Conservation (phyloP, 2,329 filamentous ascomycete genomes). For the Raffaelea ambrosiae region DNA sequence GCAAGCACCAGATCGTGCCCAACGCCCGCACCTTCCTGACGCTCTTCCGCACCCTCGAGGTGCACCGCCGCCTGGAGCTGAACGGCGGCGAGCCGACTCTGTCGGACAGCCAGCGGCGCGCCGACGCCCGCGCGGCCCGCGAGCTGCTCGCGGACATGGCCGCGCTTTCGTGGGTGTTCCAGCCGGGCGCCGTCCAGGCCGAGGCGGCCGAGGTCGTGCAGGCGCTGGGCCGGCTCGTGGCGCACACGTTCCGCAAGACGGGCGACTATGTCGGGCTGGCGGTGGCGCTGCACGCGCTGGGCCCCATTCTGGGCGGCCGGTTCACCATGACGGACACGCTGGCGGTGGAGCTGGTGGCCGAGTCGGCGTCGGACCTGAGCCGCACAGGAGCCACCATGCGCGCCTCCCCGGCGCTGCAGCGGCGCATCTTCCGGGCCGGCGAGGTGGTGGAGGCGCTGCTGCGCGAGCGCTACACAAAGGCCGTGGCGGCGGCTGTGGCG, state of each 20-base stretch:
- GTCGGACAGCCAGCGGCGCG: constrained; percentile 3
- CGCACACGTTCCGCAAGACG: constrained; percentile 32
- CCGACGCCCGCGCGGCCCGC: constrained; percentile 11
- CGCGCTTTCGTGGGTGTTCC: constrained; percentile 12
- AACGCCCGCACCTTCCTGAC: constrained; percentile 62
- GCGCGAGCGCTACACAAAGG: constrained; percentile 7
- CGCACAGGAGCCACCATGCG: constrained; percentile 9
- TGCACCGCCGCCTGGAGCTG: constrained; percentile 34
- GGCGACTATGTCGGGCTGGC: constrained; percentile 38
- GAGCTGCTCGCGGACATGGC: constrained; percentile 23
- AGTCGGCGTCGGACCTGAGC: constrained; percentile 12
- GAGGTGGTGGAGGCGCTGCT: constrained; percentile 18
- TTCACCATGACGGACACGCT: constrained; percentile 21
- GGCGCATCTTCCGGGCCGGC: constrained; percentile 18
- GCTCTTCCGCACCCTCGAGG: constrained; percentile 52
- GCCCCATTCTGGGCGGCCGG: constrained; percentile 15
- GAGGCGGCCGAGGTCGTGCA: constrained; percentile 14
- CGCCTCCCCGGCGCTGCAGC: constrained; percentile 13
- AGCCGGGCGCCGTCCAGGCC: not conserved
- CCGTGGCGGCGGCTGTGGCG: not conserved
- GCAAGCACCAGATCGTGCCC: constrained; percentile 35
- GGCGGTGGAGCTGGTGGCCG: constrained; percentile 24
- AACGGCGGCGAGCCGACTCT: too few species aligned
- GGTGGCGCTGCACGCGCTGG: constrained; percentile 27
- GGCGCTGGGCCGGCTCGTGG: constrained; percentile 21